Evolutionary conservation across 345 rosid genomes (phyloP).

Genomic region (Salix dunnii): DNA sequence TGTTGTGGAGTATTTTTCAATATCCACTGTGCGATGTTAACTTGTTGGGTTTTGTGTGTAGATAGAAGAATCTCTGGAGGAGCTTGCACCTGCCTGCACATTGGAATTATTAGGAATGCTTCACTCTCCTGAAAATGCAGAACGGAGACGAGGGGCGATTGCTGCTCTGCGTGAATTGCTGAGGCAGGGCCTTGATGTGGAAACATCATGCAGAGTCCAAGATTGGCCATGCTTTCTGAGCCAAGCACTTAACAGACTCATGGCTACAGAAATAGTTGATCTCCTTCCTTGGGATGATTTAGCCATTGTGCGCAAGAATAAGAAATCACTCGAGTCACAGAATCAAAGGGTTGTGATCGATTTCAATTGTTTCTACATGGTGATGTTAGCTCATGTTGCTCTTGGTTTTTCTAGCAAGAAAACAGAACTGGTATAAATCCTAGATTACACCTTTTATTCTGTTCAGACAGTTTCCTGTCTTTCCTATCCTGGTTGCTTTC

Average conservation of each 20-base stretch:
- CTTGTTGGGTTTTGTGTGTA: slow-evolving; percentile 25
- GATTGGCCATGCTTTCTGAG: slow-evolving; percentile 83
- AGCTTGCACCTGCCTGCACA: slow-evolving; percentile 98
- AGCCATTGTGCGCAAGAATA: slow-evolving; percentile 67
- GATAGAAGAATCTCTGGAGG: slow-evolving; percentile 97
- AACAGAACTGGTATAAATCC: slow-evolving; percentile 56
- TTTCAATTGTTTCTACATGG: slow-evolving; percentile 70
- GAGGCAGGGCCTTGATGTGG: slow-evolving; percentile 90
- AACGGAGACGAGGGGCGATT: slow-evolving; percentile 81
- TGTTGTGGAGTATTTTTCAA: not conserved
- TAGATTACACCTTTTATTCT: slow-evolving; percentile 17
- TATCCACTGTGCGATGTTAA: slow-evolving; percentile 5
- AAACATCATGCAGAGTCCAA: slow-evolving; percentile 73
- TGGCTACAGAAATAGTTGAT: slow-evolving; percentile 83
- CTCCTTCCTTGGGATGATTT: slow-evolving; percentile 87
- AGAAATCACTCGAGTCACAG: slow-evolving; percentile 90
- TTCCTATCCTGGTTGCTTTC: not conserved
- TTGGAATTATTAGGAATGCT: slow-evolving; percentile 88
- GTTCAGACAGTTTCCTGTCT: not conserved
- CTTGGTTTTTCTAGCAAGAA: slow-evolving; percentile 81
- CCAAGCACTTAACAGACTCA: slow-evolving; percentile 69
- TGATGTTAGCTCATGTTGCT: slow-evolving; percentile 76
- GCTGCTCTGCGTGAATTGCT: slow-evolving; percentile 85
- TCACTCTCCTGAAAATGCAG: slow-evolving; percentile 72
- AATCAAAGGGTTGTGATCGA: slow-evolving; percentile 86